Evolutionary conservation across 179 eudicot species (phyloP).

Genomic region (Silene coronaria): DNA sequence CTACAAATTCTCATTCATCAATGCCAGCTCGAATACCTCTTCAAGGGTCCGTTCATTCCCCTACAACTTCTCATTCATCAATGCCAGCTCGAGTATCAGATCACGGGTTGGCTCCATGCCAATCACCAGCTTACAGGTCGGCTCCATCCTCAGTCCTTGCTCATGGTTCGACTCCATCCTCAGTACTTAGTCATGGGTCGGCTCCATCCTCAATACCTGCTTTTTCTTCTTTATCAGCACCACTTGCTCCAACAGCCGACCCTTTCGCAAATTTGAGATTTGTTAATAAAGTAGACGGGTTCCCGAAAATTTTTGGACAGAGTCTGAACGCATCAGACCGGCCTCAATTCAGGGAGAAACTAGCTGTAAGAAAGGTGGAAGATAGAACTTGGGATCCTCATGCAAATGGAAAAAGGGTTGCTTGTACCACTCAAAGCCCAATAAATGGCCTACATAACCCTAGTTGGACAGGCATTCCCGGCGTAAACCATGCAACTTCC

Average conservation of each 20-base stretch:
- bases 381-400: constrained; percentile 42
- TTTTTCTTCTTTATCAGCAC: neutral
- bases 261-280: constrained; percentile 22
- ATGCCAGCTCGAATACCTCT: neutral
- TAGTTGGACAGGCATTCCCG: constrained; percentile 39
- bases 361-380: constrained; percentile 58
- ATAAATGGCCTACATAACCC: constrained; percentile 38
- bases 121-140: neutral
- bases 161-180: neutral
- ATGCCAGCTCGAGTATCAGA: no score
- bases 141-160: neutral
- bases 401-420: constrained; percentile 36
- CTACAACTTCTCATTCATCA: no score
- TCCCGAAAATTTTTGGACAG: constrained; percentile 70
- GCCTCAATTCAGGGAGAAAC: constrained; percentile 57
- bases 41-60: neutral
- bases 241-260: constrained; percentile 17
- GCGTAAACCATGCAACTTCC: constrained; percentile 31
- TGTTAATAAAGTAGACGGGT: constrained; percentile 30
- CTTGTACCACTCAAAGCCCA: constrained; percentile 31
- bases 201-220: neutral
- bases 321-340: constrained; percentile 34
- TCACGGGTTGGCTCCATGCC: neutral
- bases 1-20: neutral
- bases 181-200: neutral